phyloP scores from a whole-genome alignment of 2,329 filamentous ascomycete genomes.

The Podosphaera xanthii region DNA sequence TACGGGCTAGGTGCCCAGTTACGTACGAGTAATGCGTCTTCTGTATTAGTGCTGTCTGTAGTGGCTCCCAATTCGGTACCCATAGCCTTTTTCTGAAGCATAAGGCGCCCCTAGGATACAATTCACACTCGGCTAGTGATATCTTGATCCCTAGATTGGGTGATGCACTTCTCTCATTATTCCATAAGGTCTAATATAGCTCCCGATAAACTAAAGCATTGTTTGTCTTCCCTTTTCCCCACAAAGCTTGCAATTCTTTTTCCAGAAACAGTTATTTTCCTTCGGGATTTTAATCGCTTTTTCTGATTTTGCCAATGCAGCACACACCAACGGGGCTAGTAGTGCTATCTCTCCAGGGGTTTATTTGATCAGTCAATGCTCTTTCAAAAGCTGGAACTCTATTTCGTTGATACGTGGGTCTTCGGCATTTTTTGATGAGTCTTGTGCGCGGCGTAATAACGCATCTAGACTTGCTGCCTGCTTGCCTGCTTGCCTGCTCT shows the following conservation, averaged over 20 bases:
- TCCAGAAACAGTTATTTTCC: background rate
- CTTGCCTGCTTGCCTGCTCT: background rate
- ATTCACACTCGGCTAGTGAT: background rate
- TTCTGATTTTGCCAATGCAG: background rate
- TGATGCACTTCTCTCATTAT: background rate
- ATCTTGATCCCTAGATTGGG: background rate
- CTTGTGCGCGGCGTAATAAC: background rate
- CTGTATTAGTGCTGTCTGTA: background rate
- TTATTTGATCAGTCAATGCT: background rate
- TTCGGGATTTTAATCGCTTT: background rate
- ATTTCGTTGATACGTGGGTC: background rate
- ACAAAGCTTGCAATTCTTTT: background rate
- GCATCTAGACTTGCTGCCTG: background rate
- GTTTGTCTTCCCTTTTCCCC: background rate
- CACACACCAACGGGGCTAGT: background rate
- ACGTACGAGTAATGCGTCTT: background rate
- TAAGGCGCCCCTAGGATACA: background rate
- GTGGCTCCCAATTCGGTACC: background rate
- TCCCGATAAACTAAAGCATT: background rate
- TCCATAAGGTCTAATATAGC: background rate
- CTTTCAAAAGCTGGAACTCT: background rate
- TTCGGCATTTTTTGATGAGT: background rate
- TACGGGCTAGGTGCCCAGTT: background rate
- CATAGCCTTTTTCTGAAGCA: slow-evolving; percentile 1
- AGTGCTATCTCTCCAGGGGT: background rate